Evolutionary conservation across 495 filamentous ascomycete species (phyloP).

Genomic region (Aspergillus diversus): DNA sequence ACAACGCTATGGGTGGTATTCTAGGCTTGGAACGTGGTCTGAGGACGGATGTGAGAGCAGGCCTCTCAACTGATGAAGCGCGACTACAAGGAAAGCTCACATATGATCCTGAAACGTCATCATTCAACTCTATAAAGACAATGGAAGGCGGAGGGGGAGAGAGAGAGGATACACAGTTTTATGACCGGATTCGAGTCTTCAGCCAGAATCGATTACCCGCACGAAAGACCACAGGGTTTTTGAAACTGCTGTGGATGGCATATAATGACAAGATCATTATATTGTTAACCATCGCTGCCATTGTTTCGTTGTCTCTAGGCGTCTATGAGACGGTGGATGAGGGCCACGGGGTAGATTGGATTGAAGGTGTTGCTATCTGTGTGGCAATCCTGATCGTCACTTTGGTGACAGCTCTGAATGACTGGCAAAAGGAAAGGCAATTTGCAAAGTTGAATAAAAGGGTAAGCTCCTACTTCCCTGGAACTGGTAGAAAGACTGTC

Average conservation of each 20-base stretch:
- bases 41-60: conserved; percentile 63
- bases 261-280: conserved; percentile 88
- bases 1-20: conserved; percentile 68
- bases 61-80: conserved; percentile 70
- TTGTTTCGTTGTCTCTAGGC: conserved; percentile 72
- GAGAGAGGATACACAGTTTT: conserved; percentile 45
- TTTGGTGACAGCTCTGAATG: conserved; percentile 72
- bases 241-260: conserved; percentile 79
- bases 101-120: conserved; percentile 61
- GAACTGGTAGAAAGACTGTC: background rate
- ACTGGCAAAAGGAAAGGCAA: conserved; percentile 79
- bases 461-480: conserved; percentile 29
- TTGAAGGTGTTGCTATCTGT: conserved; percentile 79
- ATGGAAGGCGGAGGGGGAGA: conserved; percentile 7
- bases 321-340: conserved; percentile 63
- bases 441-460: conserved; percentile 79
- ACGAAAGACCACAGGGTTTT: conserved; percentile 73
- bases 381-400: conserved; percentile 78
- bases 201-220: conserved; percentile 73
- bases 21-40: conserved; percentile 69
- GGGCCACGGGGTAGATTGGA: conserved; percentile 67
- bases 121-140: conserved; percentile 23
- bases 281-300: conserved; percentile 70
- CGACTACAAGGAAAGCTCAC: conserved; percentile 57
- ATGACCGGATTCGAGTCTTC: conserved; percentile 72